Evolutionary conservation across 805 yeast species (phyloP), one percentile per base, ranked within the genome.

Genomic region (Tetrapisispora namnaoensis): DNA sequence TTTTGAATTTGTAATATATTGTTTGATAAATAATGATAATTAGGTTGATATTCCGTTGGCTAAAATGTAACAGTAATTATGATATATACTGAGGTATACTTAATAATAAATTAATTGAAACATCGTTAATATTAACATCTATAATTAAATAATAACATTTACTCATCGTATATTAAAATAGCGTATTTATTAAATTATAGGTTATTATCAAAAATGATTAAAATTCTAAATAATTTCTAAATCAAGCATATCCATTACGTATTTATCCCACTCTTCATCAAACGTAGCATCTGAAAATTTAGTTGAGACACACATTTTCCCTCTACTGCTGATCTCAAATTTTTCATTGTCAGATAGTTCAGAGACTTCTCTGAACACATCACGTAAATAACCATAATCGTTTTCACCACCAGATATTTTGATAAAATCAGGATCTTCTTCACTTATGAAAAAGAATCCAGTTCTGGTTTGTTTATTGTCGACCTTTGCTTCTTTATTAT

Each of bases 361-460:
- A 35, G 73, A 69, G 4, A 77, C 75, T 39, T 66, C 56, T 1
- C 55, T 47, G 24, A 91, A 72, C 7, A 78, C 69, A 10, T 73
- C 73, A n/a, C 70, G 56, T 45, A 91, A 70, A 11, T 24, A n/a
- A 5, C 18, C 27, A 27, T 17, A 35, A 2, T 35, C 28, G 11
- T 20, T 22, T 17, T 42, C 21, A 27, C 27, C 28, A 16, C 11
- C 20, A 10, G 42, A 20, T 6, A 16, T 30, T 21, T 38, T 13
- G 30, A 37, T 49, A 56, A 61, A 82, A 63, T 86, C 96, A 1
- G 95, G 95, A 61, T 90, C 97, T 7, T 65, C 63, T 13, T 67
- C 65, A 54, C 83, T 79, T 52, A 75, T 79, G 70, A 91, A 93
- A 64, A 89, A 84, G 58, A 85, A 83, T 0, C 98, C 98, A 0